These are phyloP conservation scores for Russula virescens DNA, from an alignment of 768 basidiomycete genomes.

Conservation along the genomic window DNA sequence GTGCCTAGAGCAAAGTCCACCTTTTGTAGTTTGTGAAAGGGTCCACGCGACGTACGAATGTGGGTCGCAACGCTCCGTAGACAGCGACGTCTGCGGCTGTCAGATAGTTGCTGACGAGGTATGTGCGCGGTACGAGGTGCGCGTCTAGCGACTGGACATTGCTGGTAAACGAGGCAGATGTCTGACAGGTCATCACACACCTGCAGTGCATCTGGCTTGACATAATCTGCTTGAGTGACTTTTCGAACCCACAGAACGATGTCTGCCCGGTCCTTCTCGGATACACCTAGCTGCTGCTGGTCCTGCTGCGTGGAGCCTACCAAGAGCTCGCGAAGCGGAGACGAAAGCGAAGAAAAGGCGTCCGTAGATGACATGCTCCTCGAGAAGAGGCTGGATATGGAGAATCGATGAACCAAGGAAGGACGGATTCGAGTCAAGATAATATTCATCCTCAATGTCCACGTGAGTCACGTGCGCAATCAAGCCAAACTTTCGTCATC, in stretches of 20 bases:
- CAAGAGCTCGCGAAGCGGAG: constrained; percentile 46
- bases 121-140: constrained; percentile 71
- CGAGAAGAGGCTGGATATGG: background rate
- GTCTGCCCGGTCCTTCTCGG: constrained; percentile 57
- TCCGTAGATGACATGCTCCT: constrained; percentile 29
- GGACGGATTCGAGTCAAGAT: constrained; percentile 9
- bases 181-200: constrained; percentile 31
- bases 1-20: constrained; percentile 43
- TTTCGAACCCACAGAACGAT: constrained; percentile 68
- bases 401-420: constrained; percentile 11
- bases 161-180: constrained; percentile 8
- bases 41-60: constrained; percentile 49
- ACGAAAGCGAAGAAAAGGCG: constrained; percentile 27
- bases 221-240: constrained; percentile 45
- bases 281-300: constrained; percentile 42
- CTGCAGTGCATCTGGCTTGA: constrained; percentile 43
- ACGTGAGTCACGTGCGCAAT: background rate
- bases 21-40: background rate
- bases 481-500: no score
- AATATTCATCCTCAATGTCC: background rate
- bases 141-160: constrained; percentile 59
- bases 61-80: constrained; percentile 83
- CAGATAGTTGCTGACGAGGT: constrained; percentile 75
- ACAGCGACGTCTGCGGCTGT: constrained; percentile 89
- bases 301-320: constrained; percentile 38